Evolutionary conservation across 2,329 filamentous ascomycete species (phyloP), one percentile per base, ranked within the genome.

Genomic region (Elsinoe fawcettii): DNA sequence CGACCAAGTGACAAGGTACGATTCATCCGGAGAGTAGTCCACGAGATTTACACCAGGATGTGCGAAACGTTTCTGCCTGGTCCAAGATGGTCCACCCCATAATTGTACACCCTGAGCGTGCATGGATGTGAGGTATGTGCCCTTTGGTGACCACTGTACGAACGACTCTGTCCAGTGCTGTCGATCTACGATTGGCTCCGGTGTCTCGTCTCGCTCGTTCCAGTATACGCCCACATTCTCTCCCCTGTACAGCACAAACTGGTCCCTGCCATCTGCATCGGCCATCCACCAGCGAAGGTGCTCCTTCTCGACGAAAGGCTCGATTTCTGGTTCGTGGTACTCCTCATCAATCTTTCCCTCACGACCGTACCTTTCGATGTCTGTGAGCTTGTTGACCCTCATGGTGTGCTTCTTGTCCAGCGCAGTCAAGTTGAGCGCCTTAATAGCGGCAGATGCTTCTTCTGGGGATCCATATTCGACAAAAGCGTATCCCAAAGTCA

Each of bases 151-250:
- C 93, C 93, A 99, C 75, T 96, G 90, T 53, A 99, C 86, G 70
- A 99, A 99, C 36, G 89, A 89, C 74, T 99, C 93, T 60, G 93
- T 99, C 93, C 93, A 99, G 79, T 95, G 88, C 67, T 87, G 85
- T 64, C 93, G 86, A 69, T 97, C 92, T 58, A 99, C 89, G 36
- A 96, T 82, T 62, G 82, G 84, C 73, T 99, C 93, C 3, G 92
- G 90, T 20, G 80, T 74, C 60, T 96, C 91, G 74, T 87, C 92
- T 75, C 95, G 93, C 79, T 95, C 95, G 78, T 97, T 97, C 92
- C 92, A 99, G 80, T 88, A 96, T 5, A 99, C 87, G 59, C 90
- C 91, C 36, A 99, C 93, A 61, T 86, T 87, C 55, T 99, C 93
- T 64, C 86, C 88, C 55, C 89, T 86, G 79, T 88, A 96, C 83